Base-by-base conservation (phyloP, 2,329 filamentous ascomycete species). In the Cercospora nicotianae region DNA sequence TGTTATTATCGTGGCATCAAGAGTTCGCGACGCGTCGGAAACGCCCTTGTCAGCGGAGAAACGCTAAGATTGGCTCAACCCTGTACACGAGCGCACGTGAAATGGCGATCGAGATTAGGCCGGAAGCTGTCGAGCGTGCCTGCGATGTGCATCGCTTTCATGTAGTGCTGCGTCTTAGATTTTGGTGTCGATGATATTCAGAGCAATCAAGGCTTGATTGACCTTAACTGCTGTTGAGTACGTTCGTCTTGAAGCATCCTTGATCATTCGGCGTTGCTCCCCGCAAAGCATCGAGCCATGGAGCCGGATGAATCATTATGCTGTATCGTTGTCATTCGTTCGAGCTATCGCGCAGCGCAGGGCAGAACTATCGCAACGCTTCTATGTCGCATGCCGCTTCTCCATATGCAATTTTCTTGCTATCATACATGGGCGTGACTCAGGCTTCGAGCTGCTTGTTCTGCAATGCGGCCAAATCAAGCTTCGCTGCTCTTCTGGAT, bases 341-440 rank as follows among this genome's bases (percentile, higher is more conserved):
- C 67, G 67, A 70, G 68, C 64, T 68, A 65, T 45, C 33, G 62
- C 51, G 33, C 59, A 58, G 63, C 64, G 63, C 63, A 51, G 45
- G 36, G 13, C 5, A 45, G 30, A 36, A 33, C 26, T 16, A 36
- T 57, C 23, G 63, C 28, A 48, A 23, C 36, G 16, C 45, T 53
- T 60, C 62, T 60, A 18, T 33, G 48, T 58, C 59, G 70, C 67
- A 63, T 64, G 55, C 55, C 9, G 16, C 55, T 23, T 36, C 28
- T 36, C 30, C 57, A 58, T 23, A 66, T 69, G 70, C 68, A 65
- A 48, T 61, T 67, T 39, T 61, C 63, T 62, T 63, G 59, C 48
- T 72, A 73, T 61, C 70, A 59, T 73, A 73, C 67, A 73, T 51
- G 63, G 58, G 60, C 59, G 60, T 28, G 9, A 51, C 5, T 5